Conservation (phyloP, 2,329 filamentous ascomycete genomes). For the Botrytis paeoniae region DNA sequence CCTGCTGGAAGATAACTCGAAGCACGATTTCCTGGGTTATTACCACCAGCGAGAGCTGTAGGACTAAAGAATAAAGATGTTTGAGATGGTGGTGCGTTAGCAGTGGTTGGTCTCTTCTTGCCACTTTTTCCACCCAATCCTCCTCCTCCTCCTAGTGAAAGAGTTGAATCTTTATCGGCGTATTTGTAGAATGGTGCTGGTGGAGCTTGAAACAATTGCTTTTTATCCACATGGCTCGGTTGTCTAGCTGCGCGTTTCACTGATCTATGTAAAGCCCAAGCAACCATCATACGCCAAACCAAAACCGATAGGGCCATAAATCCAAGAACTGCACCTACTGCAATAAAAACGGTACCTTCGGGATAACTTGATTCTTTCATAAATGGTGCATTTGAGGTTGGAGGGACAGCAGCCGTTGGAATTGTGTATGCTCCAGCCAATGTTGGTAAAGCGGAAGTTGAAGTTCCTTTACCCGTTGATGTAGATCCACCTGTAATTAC, state of each 20-base stretch:
- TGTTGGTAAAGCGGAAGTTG: slow-evolving; percentile 46
- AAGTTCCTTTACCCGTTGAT: slow-evolving; percentile 13
- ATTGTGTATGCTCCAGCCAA: slow-evolving; percentile 58
- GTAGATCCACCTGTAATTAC: slow-evolving; percentile 16
- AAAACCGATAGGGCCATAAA: slow-evolving; percentile 79
- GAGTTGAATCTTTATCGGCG: slow-evolving; percentile 48
- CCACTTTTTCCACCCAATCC: slow-evolving; percentile 29
- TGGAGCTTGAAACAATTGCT: slow-evolving; percentile 57
- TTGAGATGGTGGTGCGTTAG: slow-evolving; percentile 29
- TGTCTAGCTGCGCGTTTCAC: slow-evolving; percentile 81
- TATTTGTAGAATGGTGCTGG: slow-evolving; percentile 59
- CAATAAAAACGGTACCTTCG: slow-evolving; percentile 94
- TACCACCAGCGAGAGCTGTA: slow-evolving; percentile 65
- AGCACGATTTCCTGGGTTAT: slow-evolving; percentile 57
- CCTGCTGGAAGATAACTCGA: slow-evolving; percentile 86
- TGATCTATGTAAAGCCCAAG: slow-evolving; percentile 86
- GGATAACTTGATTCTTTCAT: slow-evolving; percentile 85
- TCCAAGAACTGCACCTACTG: slow-evolving; percentile 83
- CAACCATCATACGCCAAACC: slow-evolving; percentile 82
- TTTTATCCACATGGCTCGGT: slow-evolving; percentile 67
- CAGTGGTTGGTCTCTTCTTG: slow-evolving; percentile 41
- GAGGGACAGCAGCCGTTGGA: slow-evolving; percentile 73
- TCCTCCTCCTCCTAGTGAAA: slow-evolving; percentile 34
- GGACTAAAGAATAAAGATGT: slow-evolving; percentile 83
- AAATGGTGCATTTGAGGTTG: slow-evolving; percentile 80